Percentiles rank a stretch among this genome's conserved stretches.
phyloP scores from a whole-genome alignment of 2,329 filamentous ascomycete species.

The Clonostachys byssicola region DNA sequence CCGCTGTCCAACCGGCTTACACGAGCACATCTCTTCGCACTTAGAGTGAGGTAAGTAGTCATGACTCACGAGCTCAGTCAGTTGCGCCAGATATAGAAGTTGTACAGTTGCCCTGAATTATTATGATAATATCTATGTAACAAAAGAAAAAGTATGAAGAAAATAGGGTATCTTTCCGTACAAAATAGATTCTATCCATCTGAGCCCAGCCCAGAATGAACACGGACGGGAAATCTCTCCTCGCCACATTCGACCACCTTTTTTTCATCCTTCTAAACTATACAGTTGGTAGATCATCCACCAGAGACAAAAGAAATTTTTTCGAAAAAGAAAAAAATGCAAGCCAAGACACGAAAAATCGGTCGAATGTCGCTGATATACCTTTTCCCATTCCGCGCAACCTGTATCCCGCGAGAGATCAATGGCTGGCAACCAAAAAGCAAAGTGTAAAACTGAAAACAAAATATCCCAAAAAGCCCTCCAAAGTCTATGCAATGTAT shows the following conservation, averaged over 20 bases:
- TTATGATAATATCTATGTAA: no score
- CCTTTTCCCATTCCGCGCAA: neutral
- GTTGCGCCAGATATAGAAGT: no score
- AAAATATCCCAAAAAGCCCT: slow-evolving; percentile 3
- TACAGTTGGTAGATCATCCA: neutral
- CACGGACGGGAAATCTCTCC: neutral
- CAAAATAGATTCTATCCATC: neutral
- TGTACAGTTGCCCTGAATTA: no score
- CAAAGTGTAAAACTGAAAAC: slow-evolving; percentile 7
- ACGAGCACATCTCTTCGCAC: no score
- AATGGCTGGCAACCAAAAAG: slow-evolving; percentile 6
- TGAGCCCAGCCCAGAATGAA: slow-evolving; percentile 3
- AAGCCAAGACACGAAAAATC: neutral
- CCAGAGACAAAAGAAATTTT: no score
- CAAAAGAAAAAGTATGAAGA: slow-evolving; percentile 1
- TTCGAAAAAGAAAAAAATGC: neutral
- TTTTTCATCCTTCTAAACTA: slow-evolving; percentile 1
- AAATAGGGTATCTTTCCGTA: slow-evolving; percentile 3
- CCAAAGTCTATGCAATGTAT: neutral
- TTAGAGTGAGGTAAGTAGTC: no score
- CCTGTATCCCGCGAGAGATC: slow-evolving; percentile 3
- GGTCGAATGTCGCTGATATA: slow-evolving; percentile 6
- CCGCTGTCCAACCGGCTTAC: no score
- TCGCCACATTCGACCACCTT: neutral
- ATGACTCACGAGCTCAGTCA: no score